These are phyloP conservation scores for Gamsiella multidivaricata DNA, from an alignment of 192 early-diverging fungal genomes.

Conservation along the genomic window DNA sequence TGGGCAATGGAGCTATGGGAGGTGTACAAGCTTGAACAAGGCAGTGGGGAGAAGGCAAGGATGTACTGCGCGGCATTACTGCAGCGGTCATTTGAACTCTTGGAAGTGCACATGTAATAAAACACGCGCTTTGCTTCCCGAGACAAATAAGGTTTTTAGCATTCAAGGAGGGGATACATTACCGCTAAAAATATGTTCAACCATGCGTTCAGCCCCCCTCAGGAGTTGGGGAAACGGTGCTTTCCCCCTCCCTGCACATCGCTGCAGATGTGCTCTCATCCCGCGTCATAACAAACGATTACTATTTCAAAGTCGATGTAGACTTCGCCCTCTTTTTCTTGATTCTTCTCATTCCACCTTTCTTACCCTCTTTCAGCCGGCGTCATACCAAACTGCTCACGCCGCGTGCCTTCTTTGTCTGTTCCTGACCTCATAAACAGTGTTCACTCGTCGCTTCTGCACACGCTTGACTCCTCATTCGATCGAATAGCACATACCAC, in stretches of 20 bases:
- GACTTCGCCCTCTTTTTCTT: neutral
- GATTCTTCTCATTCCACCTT: neutral
- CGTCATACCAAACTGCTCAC: neutral
- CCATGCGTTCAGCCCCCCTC: no score
- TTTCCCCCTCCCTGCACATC: no score
- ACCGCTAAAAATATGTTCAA: no score
- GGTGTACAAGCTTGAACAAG: constrained; percentile 7
- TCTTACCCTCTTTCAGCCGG: neutral
- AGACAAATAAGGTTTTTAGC: neutral
- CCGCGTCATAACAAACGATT: neutral
- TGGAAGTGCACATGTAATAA: constrained; percentile 17
- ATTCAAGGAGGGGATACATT: no score
- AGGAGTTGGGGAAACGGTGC: no score
- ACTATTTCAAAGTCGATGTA: neutral
- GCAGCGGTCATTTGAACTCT: constrained; percentile 31
- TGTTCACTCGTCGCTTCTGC: no score
- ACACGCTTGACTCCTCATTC: no score
- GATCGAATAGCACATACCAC: no score
- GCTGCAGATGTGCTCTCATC: no score
- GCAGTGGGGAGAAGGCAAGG: constrained; percentile 10
- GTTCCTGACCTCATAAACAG: neutral
- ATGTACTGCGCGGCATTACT: constrained; percentile 47
- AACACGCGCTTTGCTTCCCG: neutral
- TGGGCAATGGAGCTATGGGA: constrained; percentile 52
- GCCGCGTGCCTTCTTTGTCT: neutral